Evolutionary conservation across 2,329 filamentous ascomycete species (phyloP).

Genomic region (Botryotinia globosa): DNA sequence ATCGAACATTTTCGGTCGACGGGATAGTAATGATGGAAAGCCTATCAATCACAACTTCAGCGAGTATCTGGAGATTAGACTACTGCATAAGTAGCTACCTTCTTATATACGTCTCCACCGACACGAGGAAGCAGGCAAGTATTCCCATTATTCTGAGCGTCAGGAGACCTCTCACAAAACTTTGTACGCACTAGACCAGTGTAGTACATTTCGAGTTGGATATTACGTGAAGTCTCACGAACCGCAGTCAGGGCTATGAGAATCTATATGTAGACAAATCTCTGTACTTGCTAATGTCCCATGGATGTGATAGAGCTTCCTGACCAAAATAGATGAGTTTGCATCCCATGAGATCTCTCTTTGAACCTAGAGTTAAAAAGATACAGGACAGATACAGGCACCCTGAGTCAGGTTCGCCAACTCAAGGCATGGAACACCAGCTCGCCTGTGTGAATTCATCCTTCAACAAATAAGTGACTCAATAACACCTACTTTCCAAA

Average conservation of each 20-base stretch:
- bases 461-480: neutral
- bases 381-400: neutral
- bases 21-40: neutral
- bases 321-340: neutral
- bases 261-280: neutral
- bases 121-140: neutral
- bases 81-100: neutral
- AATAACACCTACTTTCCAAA: neutral
- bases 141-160: neutral
- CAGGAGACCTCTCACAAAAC: neutral
- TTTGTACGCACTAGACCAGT: neutral
- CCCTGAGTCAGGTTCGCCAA: neutral
- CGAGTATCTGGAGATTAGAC: neutral
- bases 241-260: too few species aligned
- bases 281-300: neutral
- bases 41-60: neutral
- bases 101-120: neutral
- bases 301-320: neutral
- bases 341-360: neutral
- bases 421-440: neutral
- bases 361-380: neutral
- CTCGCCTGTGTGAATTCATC: neutral
- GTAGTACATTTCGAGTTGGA: too few species aligned
- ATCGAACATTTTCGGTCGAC: neutral
- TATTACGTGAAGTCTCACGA: too few species aligned